These are phyloP conservation scores for Prunus salicina DNA, from an alignment of 306 rosid genomes.

Conservation along the genomic window DNA sequence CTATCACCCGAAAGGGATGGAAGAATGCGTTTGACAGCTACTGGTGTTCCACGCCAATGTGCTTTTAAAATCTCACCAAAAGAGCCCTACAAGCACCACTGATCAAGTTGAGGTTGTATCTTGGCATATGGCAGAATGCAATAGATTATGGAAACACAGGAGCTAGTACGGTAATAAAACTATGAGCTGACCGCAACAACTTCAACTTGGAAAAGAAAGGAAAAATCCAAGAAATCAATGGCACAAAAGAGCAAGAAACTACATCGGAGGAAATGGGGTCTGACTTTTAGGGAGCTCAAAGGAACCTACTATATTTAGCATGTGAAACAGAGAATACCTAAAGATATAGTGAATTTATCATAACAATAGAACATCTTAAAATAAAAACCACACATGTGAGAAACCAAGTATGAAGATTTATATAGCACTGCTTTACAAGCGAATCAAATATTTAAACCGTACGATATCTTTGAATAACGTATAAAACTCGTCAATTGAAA, in stretches of 20 bases:
- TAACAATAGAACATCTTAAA: neutral
- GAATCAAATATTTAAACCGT: neutral
- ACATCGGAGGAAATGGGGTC: neutral
- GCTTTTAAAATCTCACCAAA: constrained; percentile 90
- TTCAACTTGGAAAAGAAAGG: neutral
- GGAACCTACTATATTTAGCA: neutral
- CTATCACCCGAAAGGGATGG: constrained; percentile 90
- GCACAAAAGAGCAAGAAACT: neutral
- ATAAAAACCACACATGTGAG: neutral
- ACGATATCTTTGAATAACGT: neutral
- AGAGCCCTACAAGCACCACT: constrained; percentile 61
- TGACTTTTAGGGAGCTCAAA: neutral
- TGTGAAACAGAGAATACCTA: neutral
- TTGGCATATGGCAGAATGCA: neutral
- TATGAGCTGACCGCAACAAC: neutral
- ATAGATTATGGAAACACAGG: neutral
- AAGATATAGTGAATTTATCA: neutral
- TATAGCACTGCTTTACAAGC: neutral
- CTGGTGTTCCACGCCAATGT: constrained; percentile 92
- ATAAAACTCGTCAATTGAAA: constrained; percentile 6
- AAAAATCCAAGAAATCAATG: neutral
- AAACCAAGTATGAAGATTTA: neutral
- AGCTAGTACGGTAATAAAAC: neutral
- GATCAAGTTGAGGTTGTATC: neutral
- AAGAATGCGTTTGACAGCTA: constrained; percentile 87